Conservation (phyloP, 179 eudicot species). For the Nepenthes alata region DNA sequence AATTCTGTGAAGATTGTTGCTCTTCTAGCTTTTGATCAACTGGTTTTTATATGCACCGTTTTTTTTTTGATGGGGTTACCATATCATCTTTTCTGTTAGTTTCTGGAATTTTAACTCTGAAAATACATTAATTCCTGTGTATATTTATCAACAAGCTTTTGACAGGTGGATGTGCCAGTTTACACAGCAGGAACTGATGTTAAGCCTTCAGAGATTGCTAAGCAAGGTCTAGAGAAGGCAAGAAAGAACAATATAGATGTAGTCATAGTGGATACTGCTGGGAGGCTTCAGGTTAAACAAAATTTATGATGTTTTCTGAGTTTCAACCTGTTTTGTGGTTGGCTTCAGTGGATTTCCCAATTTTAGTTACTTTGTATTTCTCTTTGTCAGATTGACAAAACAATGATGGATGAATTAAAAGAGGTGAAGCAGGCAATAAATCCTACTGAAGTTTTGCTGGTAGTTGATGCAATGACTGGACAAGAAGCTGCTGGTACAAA, state of each 20-base stretch:
- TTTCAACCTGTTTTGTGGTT: background rate
- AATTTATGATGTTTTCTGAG: background rate
- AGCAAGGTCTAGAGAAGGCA: conserved; percentile 74
- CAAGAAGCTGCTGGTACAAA: conserved; percentile 92
- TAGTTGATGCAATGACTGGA: conserved; percentile 99
- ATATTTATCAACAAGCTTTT: conserved; percentile 21
- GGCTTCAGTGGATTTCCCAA: conserved; percentile 1
- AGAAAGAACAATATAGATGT: conserved; percentile 76
- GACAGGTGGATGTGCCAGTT: conserved; percentile 93
- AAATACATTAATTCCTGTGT: background rate
- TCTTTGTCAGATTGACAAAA: conserved; percentile 67
- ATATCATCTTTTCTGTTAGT: background rate
- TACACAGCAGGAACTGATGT: conserved; percentile 75
- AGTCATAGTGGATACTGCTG: conserved; percentile 93
- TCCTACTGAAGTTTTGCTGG: conserved; percentile 94
- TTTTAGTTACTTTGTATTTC: conserved; percentile 2
- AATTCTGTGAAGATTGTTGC: background rate
- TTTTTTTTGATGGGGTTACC: background rate
- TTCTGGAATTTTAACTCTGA: too few species aligned
- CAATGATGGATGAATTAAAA: conserved; percentile 96
- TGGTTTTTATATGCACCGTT: background rate
- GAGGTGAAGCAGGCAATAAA: conserved; percentile 73
- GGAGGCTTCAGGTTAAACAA: conserved; percentile 81
- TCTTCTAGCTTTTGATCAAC: background rate
- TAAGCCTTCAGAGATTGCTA: conserved; percentile 83